Conservation (phyloP, 148 eudicot genomes). For the Hydrangea macrophylla region DNA sequence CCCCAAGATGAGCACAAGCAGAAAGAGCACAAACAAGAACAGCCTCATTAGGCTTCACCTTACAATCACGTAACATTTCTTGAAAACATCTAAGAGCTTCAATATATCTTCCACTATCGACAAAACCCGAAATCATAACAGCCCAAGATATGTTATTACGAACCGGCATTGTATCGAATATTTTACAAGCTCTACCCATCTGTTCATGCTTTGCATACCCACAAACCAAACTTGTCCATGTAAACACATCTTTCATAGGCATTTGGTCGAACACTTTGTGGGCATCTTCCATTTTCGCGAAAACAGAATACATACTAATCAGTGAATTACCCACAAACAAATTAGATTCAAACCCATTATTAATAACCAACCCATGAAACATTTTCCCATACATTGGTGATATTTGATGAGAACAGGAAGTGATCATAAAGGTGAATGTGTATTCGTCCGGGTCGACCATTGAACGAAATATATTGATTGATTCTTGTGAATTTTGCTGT, state of each 20-base stretch:
- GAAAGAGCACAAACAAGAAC: constrained; percentile 52
- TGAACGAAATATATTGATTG: constrained; percentile 39
- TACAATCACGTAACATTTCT: constrained; percentile 30
- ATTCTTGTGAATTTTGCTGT: constrained; percentile 32
- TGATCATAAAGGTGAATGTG: constrained; percentile 57
- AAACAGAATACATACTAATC: constrained; percentile 40
- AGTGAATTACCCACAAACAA: constrained; percentile 62
- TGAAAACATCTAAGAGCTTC: constrained; percentile 56
- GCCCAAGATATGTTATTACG: constrained; percentile 75
- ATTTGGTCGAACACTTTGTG: constrained; percentile 51
- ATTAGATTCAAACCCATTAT: constrained; percentile 46
- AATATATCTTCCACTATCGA: constrained; percentile 39
- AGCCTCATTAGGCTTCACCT: constrained; percentile 52
- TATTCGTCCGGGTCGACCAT: constrained; percentile 71
- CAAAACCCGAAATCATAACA: constrained; percentile 67
- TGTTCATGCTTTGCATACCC: constrained; percentile 60
- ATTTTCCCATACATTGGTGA: constrained; percentile 32
- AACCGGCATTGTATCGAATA: constrained; percentile 50
- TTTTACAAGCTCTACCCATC: constrained; percentile 35
- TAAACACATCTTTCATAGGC: constrained; percentile 51
- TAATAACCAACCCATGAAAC: constrained; percentile 52
- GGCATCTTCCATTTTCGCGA: constrained; percentile 29
- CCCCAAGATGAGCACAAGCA: constrained; percentile 60
- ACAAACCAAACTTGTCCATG: constrained; percentile 65
- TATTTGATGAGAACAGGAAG: constrained; percentile 47